Evolutionary conservation across 176 grass and related monocot species (phyloP).

Genomic region (Zea luxurians): DNA sequence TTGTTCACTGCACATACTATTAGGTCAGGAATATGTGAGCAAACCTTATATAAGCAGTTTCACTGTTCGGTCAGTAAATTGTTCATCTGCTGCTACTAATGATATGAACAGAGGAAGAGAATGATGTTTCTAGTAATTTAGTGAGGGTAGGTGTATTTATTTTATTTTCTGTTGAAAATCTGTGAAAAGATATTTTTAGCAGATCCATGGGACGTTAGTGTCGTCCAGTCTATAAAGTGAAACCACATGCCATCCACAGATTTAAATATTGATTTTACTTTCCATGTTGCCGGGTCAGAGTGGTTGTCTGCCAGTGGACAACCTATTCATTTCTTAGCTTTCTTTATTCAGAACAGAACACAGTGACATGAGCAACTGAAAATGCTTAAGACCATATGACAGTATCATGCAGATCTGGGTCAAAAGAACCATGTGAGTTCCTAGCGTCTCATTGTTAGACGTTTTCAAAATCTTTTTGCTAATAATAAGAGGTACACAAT

Average conservation of each 20-base stretch:
- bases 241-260: constrained; percentile 19
- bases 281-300: neutral
- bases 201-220: neutral
- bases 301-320: neutral
- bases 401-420: neutral
- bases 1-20: neutral
- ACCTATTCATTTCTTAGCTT: neutral
- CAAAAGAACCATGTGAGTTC: neutral
- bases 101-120: neutral
- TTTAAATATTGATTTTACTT: constrained; percentile 3
- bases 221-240: constrained; percentile 28
- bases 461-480: neutral
- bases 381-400: neutral
- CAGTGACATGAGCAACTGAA: neutral
- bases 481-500: neutral
- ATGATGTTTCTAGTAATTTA: neutral
- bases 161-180: constrained; percentile 9
- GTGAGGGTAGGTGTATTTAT: neutral
- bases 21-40: no score
- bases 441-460: neutral
- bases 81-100: neutral
- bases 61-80: constrained; percentile 5
- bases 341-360: neutral
- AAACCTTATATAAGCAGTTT: no score
- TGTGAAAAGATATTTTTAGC: constrained; percentile 16